phyloP scores from a whole-genome alignment of 768 basidiomycete species.

The Termitomyces eurrhizus region DNA sequence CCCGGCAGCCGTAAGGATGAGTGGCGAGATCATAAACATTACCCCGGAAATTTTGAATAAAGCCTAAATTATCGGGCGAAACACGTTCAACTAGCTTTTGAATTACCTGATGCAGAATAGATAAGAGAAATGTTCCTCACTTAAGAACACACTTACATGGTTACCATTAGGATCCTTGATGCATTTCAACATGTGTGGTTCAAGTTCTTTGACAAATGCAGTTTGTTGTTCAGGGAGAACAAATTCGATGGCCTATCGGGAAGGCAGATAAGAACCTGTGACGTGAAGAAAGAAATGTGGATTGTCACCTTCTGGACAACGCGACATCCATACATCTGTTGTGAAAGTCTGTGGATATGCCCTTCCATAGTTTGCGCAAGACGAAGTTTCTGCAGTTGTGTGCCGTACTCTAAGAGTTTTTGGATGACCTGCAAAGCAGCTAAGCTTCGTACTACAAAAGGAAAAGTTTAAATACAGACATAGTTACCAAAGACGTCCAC shows the following conservation, averaged over 20 bases:
- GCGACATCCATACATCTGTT: slow-evolving; percentile 95
- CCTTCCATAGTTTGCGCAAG: slow-evolving; percentile 75
- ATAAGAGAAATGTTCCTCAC: neutral
- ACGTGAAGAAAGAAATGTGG: neutral
- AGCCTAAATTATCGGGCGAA: slow-evolving; percentile 68
- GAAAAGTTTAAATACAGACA: slow-evolving; percentile 38
- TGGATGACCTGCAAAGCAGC: slow-evolving; percentile 72
- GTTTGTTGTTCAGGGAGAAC: slow-evolving; percentile 76
- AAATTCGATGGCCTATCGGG: slow-evolving; percentile 78
- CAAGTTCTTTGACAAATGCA: slow-evolving; percentile 71
- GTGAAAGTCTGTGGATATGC: slow-evolving; percentile 68
- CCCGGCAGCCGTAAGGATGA: slow-evolving; percentile 92
- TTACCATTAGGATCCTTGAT: slow-evolving; percentile 93
- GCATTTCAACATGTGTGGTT: slow-evolving; percentile 75
- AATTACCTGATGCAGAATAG: slow-evolving; percentile 52
- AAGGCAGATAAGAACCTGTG: slow-evolving; percentile 9
- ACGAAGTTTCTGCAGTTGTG: slow-evolving; percentile 64
- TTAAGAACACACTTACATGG: slow-evolving; percentile 55
- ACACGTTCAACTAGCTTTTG: slow-evolving; percentile 88
- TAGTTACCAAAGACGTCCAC: slow-evolving; percentile 97
- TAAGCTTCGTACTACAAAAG: neutral
- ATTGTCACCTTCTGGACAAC: slow-evolving; percentile 82
- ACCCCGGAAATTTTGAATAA: slow-evolving; percentile 72
- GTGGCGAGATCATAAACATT: slow-evolving; percentile 79
- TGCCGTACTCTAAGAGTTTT: slow-evolving; percentile 88